Evolutionary conservation across 2,329 filamentous ascomycete species (phyloP).

Genomic region (Hypoxylon sp.): DNA sequence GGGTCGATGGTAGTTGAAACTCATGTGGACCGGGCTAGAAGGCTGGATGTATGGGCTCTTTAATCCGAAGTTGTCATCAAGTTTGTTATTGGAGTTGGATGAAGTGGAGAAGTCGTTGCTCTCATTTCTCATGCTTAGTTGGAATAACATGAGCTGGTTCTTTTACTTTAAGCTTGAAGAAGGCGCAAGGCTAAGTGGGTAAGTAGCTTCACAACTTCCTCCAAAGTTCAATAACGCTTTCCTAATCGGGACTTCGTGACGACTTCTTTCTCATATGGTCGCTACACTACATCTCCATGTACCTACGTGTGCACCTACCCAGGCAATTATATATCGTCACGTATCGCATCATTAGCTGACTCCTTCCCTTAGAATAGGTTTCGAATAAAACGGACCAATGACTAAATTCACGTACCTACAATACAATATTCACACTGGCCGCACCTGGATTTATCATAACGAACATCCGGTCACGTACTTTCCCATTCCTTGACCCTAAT

Average conservation of each 20-base stretch:
- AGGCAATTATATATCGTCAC: not conserved
- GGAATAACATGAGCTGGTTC: not conserved
- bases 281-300: not conserved
- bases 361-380: constrained; percentile 12
- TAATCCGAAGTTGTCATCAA: constrained; percentile 6
- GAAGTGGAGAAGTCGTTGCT: constrained; percentile 16
- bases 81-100: constrained; percentile 5
- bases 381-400: constrained; percentile 10
- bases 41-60: not conserved
- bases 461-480: not conserved
- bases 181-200: not conserved
- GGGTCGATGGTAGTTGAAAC: not conserved
- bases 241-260: constrained; percentile 3
- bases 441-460: not conserved
- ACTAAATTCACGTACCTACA: not conserved
- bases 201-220: constrained; percentile 14
- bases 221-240: constrained; percentile 1
- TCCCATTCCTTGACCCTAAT: not conserved
- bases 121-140: not conserved
- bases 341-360: not conserved
- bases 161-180: not conserved
- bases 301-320: not conserved
- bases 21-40: not conserved
- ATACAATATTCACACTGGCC: not conserved
- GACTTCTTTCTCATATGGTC: not conserved